Conservation (phyloP, 2,329 filamentous ascomycete species). For the Diaporthe amygdali region DNA sequence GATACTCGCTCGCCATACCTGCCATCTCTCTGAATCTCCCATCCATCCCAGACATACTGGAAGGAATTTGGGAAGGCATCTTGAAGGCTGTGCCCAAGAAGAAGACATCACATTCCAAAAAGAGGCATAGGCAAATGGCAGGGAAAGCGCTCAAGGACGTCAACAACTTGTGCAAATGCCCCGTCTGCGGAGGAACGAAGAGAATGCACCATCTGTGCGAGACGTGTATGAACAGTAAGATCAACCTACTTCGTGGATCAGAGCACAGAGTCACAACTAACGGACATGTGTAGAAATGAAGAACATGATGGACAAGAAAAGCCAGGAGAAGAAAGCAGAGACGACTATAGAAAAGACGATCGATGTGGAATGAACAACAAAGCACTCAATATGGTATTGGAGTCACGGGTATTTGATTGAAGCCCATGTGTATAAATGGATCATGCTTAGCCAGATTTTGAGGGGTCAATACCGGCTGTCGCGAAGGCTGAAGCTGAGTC, state of each 20-base stretch:
- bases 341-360: slow-evolving; percentile 16
- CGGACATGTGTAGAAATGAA: slow-evolving; percentile 16
- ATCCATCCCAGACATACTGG: slow-evolving; percentile 71
- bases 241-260: not conserved
- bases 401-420: not conserved
- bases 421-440: not conserved
- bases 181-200: slow-evolving; percentile 86
- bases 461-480: not conserved
- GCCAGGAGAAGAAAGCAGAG: slow-evolving; percentile 14
- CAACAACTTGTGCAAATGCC: slow-evolving; percentile 84
- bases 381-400: not conserved
- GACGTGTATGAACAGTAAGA: slow-evolving; percentile 82
- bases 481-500: not conserved
- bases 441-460: not conserved
- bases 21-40: slow-evolving; percentile 61
- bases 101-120: slow-evolving; percentile 97
- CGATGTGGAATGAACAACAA: slow-evolving; percentile 5
- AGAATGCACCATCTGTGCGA: slow-evolving; percentile 88
- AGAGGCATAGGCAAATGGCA: slow-evolving; percentile 90
- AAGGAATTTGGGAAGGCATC: slow-evolving; percentile 90
- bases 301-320: slow-evolving; percentile 22
- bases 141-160: slow-evolving; percentile 95
- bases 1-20: slow-evolving; percentile 63
- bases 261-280: slow-evolving; percentile 4
- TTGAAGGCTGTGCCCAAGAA: slow-evolving; percentile 96